Evolutionary conservation across 1,284 basidiomycete species (phyloP), one percentile per base, ranked within the genome.

Genomic region (Puccinia brachypodii): DNA sequence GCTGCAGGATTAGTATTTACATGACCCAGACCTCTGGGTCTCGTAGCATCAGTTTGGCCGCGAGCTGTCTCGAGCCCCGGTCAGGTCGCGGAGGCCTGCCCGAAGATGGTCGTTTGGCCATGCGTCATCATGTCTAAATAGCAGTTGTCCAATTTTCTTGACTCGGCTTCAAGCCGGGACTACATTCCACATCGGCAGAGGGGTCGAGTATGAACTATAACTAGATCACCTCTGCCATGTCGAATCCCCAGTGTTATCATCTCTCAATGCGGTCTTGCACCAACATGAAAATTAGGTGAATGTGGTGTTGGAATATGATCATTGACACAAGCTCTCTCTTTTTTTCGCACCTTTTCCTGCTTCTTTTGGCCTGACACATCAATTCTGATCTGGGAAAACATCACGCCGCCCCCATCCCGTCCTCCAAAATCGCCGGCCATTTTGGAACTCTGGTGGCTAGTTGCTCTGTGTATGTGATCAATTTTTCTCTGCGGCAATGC

Each of bases 401-500:
- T 72, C 25, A 9, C 31, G 58, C 19, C 38, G 22, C 31, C 16
- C n/a, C 4, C n/a, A 16, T 25, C 9, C 14, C n/a, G n/a, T n/a
- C n/a, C 2, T 53, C 62, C 11, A 28, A 22, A 25, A 2, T n/a
- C 38, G 38, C 22, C 64, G 64, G 38, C 19, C 9, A 1, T 68
- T 22, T 42, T 33, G 47, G 50, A 36, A 36, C 44, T 58, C 22
- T 13, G 60, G 36, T 66, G 19, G 9, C 56, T 56, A 53, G 62
- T 66, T 19, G 75, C 47, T 66, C 33, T 76, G 38, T 50, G 60
- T 76, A 47, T 64, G 58, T 42, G 25, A n/a, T 66, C 19, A 6
- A 22, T 33, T 22, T 22, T 47, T 64, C 22, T 33, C n/a, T 47
- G 44, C 25, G 13, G 16, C 38, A 14, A 22, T 47, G 62, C n/a